Base-by-base conservation (phyloP, 441 rosid genomes). In the Populus hybrid region DNA sequence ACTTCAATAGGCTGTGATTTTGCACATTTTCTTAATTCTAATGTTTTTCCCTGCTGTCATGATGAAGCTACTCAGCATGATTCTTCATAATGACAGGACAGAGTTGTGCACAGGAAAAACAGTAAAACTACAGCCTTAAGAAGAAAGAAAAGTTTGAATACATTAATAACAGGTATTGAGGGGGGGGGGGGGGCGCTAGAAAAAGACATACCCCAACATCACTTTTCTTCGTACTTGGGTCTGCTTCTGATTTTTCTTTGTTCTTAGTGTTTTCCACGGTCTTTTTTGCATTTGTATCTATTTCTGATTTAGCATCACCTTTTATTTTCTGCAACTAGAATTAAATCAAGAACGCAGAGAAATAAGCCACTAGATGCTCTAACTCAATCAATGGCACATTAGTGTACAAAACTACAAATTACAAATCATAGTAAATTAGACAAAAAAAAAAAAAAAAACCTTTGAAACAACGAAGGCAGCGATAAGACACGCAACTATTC, bases 131-230 rank as follows among this genome's bases (percentile, higher is more conserved):
- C 50, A 9, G 50, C 50, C 50, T 40, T 10, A 40, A 14, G 20
- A 8, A 50, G n/a, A 50, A 50, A 50, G 59, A 50, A 50, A 50
- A 6, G 0, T 14, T 50, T 50, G 59, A 14, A 50, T 5, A 50
- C 59, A 16, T 50, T 50, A 50, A 14, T 50, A 7, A 21, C 76
- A 64, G 42, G 14, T 7, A 72, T 24, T 67, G 61, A 61, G 23
- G 33, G 33, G 2, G 33, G 8, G 29, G 24, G 14, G 21, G 20
- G 10, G 18, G 20, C 1, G 38, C 3, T 38, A 8, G 23, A 12
- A 5, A 67, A 83, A 64, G 9, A 69, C 61, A 68, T 87, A 94
- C 97, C 87, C 56, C 86, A 56, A 84, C 71, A 69, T 88, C 93
- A 82, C 77, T 45, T 81, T 89, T 88, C 86, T 88, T 90, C 50